Evolutionary conservation across 2,329 filamentous ascomycete species (phyloP), one percentile per base, ranked within the genome.

Genomic region (Fusarium sp.): DNA sequence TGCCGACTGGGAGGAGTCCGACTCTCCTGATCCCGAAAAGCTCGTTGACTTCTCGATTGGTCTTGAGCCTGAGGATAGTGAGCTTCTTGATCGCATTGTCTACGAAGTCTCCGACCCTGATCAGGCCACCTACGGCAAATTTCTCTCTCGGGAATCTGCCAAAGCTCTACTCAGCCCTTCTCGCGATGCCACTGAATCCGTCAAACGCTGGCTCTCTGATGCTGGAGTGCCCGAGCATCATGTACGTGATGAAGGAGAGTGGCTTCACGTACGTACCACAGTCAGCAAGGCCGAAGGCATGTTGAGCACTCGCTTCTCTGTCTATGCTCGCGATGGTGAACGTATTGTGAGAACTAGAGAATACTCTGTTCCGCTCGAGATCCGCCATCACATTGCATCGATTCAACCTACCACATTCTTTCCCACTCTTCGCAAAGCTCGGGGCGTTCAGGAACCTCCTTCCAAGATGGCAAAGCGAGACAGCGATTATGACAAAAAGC

Each of bases 91-190:
- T 54, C 74, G 79, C 46, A 78, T 80, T 3, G 75, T 87, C 12
- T 65, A 81, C 42, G 77, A 83, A 21, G 80, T 86, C 65, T 85
- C 84, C 3, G 82, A 83, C 1, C 85, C 85, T 0, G 76, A 74
- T 6, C 78, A 83, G 56, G 56, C 72, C 2, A 79, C 77, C 19
- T 86, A 86, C 59, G 84, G 85, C 19, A 77, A 80, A 42, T 80
- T 86, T 65, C 79, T 86, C 66, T 75, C 78, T 17, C 79, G 82
- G 9, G 77, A 83, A 11, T 81, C 85, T 62, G 81, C 86, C 54
- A 81, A 82, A 53, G 77, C 78, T 11, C 79, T 87, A 64, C 78
- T 87, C 23, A 77, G 77, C 7, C 85, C 85, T 1, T 77, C 73
- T 15, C 68, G 73, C 10, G 72, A 77, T 4, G 78, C 83, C 0